Conservation (phyloP, 2,329 filamentous ascomycete genomes). For the Rutstroemia sp. region DNA sequence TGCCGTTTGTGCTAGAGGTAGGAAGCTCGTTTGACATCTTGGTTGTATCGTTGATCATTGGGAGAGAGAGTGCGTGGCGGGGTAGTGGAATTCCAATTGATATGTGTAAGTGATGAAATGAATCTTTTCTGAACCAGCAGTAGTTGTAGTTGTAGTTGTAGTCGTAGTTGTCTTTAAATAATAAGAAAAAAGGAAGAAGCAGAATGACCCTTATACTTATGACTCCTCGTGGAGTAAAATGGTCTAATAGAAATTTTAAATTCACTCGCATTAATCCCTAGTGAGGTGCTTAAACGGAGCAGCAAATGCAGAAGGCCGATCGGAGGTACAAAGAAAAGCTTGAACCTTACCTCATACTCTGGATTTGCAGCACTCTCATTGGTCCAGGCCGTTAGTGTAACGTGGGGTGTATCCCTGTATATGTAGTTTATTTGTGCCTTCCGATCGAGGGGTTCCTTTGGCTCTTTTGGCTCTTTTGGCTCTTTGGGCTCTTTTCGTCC, state of each 20-base stretch:
- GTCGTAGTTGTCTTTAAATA: too few relatives aligned
- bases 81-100: conserved; percentile 23
- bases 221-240: too few relatives aligned
- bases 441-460: not conserved
- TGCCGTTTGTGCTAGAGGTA: conserved; percentile 25
- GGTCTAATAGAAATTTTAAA: too few relatives aligned
- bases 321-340: not conserved
- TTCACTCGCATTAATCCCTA: not conserved
- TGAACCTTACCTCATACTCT: not conserved
- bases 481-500: not conserved
- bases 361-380: not conserved
- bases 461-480: too few relatives aligned
- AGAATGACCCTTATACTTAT: too few relatives aligned
- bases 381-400: not conserved
- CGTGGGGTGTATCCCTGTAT: not conserved
- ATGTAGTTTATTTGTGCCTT: not conserved
- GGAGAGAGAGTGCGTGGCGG: not conserved
- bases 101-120: not conserved
- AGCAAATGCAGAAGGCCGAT: not conserved
- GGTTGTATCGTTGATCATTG: conserved; percentile 21
- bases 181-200: too few relatives aligned
- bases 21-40: conserved; percentile 37
- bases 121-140: too few relatives aligned
- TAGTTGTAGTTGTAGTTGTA: too few relatives aligned
- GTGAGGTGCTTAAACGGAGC: not conserved